phyloP scores from a whole-genome alignment of 2,329 filamentous ascomycete species.

The Ilyonectria robusta region DNA sequence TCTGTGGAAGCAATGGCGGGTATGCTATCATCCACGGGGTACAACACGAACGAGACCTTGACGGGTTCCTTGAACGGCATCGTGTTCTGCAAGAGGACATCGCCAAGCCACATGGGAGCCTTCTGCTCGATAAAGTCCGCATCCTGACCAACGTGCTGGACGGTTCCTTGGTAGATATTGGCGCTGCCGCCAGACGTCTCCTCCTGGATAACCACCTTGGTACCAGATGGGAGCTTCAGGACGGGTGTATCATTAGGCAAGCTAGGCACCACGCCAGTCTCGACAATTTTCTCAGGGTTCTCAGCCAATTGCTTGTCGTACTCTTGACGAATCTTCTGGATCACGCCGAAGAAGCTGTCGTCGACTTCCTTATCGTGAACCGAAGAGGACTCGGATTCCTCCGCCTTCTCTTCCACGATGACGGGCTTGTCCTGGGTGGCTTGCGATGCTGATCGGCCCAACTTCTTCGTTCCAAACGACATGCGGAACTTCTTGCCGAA shows the following conservation, averaged over 20 bases:
- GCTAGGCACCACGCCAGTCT: constrained; percentile 77
- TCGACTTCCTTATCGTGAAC: constrained; percentile 81
- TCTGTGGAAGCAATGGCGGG: constrained; percentile 82
- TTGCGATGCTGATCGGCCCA: constrained; percentile 76
- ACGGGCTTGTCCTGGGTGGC: constrained; percentile 78
- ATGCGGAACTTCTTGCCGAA: constrained; percentile 92
- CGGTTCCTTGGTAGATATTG: constrained; percentile 92
- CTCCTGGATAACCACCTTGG: constrained; percentile 78
- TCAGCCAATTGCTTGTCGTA: constrained; percentile 79
- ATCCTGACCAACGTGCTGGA: constrained; percentile 82
- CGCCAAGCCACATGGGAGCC: constrained; percentile 92
- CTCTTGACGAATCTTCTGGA: constrained; percentile 80
- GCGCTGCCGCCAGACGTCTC: constrained; percentile 78
- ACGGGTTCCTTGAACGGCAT: constrained; percentile 90
- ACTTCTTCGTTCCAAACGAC: constrained; percentile 88
- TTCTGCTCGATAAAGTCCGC: constrained; percentile 87
- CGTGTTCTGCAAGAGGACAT: constrained; percentile 86
- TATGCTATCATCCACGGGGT: constrained; percentile 79
- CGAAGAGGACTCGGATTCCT: constrained; percentile 74
- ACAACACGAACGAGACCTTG: constrained; percentile 94
- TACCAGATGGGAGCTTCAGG: constrained; percentile 77
- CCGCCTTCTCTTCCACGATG: constrained; percentile 82
- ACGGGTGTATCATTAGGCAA: constrained; percentile 82
- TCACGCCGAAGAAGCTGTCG: constrained; percentile 79
- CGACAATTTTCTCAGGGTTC: constrained; percentile 66